Conservation (phyloP, 306 rosid genomes). For the Argentina anserina region DNA sequence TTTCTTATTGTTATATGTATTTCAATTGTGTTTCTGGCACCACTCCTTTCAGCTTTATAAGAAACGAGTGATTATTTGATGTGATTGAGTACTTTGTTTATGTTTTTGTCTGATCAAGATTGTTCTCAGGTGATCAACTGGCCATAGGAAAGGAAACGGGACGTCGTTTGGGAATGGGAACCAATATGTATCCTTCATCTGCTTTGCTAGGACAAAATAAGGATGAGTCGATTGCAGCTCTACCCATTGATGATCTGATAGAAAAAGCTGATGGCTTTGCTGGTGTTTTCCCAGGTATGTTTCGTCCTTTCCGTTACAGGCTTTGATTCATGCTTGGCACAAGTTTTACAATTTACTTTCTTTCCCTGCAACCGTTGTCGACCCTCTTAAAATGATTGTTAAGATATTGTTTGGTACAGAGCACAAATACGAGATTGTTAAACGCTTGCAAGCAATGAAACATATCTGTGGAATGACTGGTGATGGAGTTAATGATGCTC, state of each 20-base stretch:
- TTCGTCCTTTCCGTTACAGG: conserved; percentile 3
- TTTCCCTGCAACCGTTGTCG: neutral
- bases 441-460: conserved; percentile 97
- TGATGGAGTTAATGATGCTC: conserved; percentile 98
- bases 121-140: conserved; percentile 79
- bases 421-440: conserved; percentile 97
- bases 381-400: conserved; percentile 16
- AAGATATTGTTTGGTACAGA: conserved; percentile 45
- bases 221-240: conserved; percentile 87
- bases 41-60: neutral
- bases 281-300: conserved; percentile 92
- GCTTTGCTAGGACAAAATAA: conserved; percentile 92
- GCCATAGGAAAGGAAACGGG: conserved; percentile 99
- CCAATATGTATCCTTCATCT: conserved; percentile 98
- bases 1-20: no score
- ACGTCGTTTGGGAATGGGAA: conserved; percentile 99
- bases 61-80: neutral
- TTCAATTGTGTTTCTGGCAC: neutral
- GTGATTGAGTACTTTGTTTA: neutral
- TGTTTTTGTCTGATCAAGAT: neutral
- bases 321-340: neutral
- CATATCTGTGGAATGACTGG: conserved; percentile 99
- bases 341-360: neutral
- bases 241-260: conserved; percentile 85
- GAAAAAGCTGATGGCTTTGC: conserved; percentile 99